phyloP scores from a whole-genome alignment of 2,329 filamentous ascomycete species.

The Ophiostoma piceae region DNA sequence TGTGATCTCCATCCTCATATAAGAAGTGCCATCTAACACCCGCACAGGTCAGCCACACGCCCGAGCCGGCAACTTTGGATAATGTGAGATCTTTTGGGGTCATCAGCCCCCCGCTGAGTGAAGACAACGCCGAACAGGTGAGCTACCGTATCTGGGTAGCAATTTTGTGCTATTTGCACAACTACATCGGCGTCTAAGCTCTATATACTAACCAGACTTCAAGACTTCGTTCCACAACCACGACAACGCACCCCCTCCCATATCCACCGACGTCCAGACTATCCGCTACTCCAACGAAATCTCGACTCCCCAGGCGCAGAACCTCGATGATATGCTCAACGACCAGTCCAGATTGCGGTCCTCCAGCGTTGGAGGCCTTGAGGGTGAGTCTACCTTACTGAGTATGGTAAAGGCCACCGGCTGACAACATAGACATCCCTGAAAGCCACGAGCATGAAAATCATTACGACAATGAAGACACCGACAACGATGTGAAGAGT shows the following conservation, averaged over 20 bases:
- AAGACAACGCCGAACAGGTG: slow-evolving; percentile 38
- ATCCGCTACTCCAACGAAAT: slow-evolving; percentile 61
- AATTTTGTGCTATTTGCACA: not conserved
- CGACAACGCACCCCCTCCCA: slow-evolving; percentile 51
- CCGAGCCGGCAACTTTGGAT: slow-evolving; percentile 17
- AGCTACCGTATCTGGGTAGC: slow-evolving; percentile 16
- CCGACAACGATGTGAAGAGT: slow-evolving; percentile 44
- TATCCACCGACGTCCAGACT: slow-evolving; percentile 69
- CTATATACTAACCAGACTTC: not conserved
- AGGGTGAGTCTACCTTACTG: slow-evolving; percentile 51
- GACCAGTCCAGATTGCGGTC: slow-evolving; percentile 55
- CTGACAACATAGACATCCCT: slow-evolving; percentile 44
- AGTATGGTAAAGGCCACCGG: not conserved
- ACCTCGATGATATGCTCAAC: slow-evolving; percentile 64
- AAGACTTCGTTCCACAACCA: not conserved
- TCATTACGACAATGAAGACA: not conserved
- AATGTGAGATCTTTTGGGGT: slow-evolving; percentile 34
- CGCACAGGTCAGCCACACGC: slow-evolving; percentile 18
- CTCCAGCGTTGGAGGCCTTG: slow-evolving; percentile 67
- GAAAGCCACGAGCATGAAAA: slow-evolving; percentile 44
- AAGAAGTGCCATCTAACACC: not conserved
- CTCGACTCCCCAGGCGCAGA: slow-evolving; percentile 77
- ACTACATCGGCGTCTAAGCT: not conserved
- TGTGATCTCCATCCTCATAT: not conserved
- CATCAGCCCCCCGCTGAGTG: slow-evolving; percentile 35